phyloP scores from a whole-genome alignment of 139 green algal species.

The Coelastrella sp. region DNA sequence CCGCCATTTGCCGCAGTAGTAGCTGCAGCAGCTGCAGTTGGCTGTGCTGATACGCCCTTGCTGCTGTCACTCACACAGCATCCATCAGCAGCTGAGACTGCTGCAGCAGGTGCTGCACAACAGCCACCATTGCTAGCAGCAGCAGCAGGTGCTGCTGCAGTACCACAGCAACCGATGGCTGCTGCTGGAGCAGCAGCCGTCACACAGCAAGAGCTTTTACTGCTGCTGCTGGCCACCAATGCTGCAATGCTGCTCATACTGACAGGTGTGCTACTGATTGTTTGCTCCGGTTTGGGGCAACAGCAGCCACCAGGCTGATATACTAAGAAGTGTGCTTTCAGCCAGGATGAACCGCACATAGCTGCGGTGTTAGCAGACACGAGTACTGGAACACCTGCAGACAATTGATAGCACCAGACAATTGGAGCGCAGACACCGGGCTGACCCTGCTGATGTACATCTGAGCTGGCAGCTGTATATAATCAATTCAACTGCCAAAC shows the following conservation, averaged over 20 bases:
- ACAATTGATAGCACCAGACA: background rate
- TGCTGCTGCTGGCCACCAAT: background rate
- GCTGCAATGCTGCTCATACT: background rate
- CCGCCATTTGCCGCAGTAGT: too few relatives aligned
- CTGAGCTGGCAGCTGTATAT: background rate
- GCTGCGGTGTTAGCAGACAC: slow-evolving; percentile 95
- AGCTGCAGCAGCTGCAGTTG: background rate
- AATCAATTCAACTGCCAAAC: too few relatives aligned
- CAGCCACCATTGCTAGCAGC: background rate
- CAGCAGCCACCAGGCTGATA: background rate
- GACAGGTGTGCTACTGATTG: background rate
- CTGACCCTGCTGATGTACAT: background rate
- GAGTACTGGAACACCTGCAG: slow-evolving; percentile 66
- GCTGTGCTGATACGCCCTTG: background rate
- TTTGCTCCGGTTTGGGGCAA: background rate
- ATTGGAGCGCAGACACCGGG: background rate
- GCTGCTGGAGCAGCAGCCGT: background rate
- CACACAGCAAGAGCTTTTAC: slow-evolving; percentile 27
- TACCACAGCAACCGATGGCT: slow-evolving; percentile 2
- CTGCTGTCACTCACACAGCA: background rate
- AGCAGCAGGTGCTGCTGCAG: background rate
- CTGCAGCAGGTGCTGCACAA: slow-evolving; percentile 20
- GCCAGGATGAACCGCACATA: slow-evolving; percentile 91
- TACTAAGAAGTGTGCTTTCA: slow-evolving; percentile 58
- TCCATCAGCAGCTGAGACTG: background rate